Evolutionary conservation across 805 yeast genomes (phyloP), one percentile per base, ranked within the genome.

Genomic region (Diddensiella caesifluorescens): DNA sequence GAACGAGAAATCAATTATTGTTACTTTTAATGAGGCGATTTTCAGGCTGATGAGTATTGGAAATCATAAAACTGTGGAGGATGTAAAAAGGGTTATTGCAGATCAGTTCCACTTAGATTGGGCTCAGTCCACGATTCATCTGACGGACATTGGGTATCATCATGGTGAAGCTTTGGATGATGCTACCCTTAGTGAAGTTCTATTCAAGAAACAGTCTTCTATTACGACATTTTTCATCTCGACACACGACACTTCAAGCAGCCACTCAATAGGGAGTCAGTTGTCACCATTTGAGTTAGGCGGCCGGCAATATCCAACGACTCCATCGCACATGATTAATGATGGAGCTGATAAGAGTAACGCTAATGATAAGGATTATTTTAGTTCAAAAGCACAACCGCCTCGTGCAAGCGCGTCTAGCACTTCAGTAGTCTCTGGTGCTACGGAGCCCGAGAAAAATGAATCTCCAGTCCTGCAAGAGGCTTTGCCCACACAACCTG

Each of bases 141-240:
- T 86, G 47, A 82, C 95, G 0, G 95, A 86, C 39, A 76, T 79
- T 57, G 77, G 78, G 16, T 66, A 78, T 37, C 68, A 69, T 18
- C 52, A 55, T 3, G 63, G 68, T 16, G 53, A 54, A 18, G 46
- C 55, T 13, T 54, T 61, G 31, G 50, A 44, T 34, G 57, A 58
- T 19, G 7, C 35, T 3, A 15, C 41, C 15, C 38, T 48, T 5
- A 30, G 23, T 6, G 45, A 39, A 1, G 23, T 44, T 4, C 29
- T 52, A 10, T 34, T 29, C 34, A 34, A 45, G 21, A 5, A 22
- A 13, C 32, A 19, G 4, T 18, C 38, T 7, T 46, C 41, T 9
- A 5, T 28, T 4, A 22, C 50, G 6, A 56, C 53, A 36, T 38
- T 56, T 16, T 53, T 42, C 35, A 35, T 54, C n/a, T n/a, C 39